Conservation (phyloP, 495 filamentous ascomycete species). For the Halenospora varia region DNA sequence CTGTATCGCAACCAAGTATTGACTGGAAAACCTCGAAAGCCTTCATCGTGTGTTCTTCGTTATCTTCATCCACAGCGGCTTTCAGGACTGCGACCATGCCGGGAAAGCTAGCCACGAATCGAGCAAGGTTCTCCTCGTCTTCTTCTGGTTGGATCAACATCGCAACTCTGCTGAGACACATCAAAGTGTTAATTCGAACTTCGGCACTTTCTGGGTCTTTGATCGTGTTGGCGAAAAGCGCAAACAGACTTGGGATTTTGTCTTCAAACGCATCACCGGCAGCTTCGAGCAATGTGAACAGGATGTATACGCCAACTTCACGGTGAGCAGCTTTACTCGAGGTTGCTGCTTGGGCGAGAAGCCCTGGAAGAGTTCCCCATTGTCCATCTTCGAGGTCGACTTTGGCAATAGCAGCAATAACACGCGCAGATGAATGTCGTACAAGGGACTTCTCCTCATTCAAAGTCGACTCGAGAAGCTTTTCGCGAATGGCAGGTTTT, state of each 20-base stretch:
- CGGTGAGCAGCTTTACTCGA: slow-evolving; percentile 71
- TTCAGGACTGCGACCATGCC: slow-evolving; percentile 88
- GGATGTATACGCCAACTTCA: slow-evolving; percentile 87
- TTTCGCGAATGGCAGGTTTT: slow-evolving; percentile 74
- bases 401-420: slow-evolving; percentile 82
- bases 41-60: slow-evolving; percentile 83
- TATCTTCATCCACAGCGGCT: slow-evolving; percentile 65
- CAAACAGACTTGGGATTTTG: slow-evolving; percentile 71
- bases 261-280: slow-evolving; percentile 75
- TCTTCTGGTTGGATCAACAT: slow-evolving; percentile 86
- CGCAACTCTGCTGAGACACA: slow-evolving; percentile 84
- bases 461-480: slow-evolving; percentile 77
- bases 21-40: slow-evolving; percentile 98
- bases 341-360: slow-evolving; percentile 68
- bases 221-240: slow-evolving; percentile 82
- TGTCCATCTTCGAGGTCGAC: slow-evolving; percentile 82
- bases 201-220: slow-evolving; percentile 84
- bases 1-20: slow-evolving; percentile 81
- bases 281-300: slow-evolving; percentile 84
- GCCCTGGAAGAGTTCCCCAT: slow-evolving; percentile 77
- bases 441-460: slow-evolving; percentile 68
- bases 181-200: slow-evolving; percentile 91
- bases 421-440: slow-evolving; percentile 81
- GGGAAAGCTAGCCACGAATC: slow-evolving; percentile 75
- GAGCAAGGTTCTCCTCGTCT: slow-evolving; percentile 62